A percentile compares a stretch with the other conserved stretches of the same genome.
These are phyloP conservation scores for Medicago lupulina DNA, from an alignment of 306 rosid species.

Conservation along the genomic window DNA sequence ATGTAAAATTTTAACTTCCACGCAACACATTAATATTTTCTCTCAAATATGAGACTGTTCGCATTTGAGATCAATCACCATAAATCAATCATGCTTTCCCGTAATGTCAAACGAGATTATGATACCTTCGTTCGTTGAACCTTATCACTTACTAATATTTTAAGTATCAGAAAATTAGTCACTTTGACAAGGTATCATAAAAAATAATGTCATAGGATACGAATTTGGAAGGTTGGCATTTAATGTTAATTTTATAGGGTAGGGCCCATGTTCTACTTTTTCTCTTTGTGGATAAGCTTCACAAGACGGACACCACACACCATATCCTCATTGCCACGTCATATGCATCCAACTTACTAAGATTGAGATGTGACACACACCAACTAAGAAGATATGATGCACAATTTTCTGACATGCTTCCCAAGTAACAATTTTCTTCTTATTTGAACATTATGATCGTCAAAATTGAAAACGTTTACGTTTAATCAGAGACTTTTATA, in stretches of 20 bases:
- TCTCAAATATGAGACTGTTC: too few species aligned
- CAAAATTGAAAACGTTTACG: neutral
- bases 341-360: slow-evolving; percentile 28
- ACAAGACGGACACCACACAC: neutral
- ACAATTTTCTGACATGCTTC: slow-evolving; percentile 33
- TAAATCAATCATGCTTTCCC: too few species aligned
- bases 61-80: too few species aligned
- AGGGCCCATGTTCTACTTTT: slow-evolving; percentile 51
- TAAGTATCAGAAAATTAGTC: too few species aligned
- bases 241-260: neutral
- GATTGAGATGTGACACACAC: neutral
- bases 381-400: neutral
- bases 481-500: too few species aligned
- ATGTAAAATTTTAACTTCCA: too few species aligned
- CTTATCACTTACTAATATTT: too few species aligned
- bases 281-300: slow-evolving; percentile 63
- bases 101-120: too few species aligned
- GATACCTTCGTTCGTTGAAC: too few species aligned
- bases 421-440: slow-evolving; percentile 5
- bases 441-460: neutral
- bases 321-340: slow-evolving; percentile 47
- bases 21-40: too few species aligned
- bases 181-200: too few species aligned
- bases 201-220: slow-evolving; percentile 1
- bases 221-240: neutral